These are phyloP conservation scores for Aspergillus nanangensis DNA, from an alignment of 495 filamentous ascomycete species.

Conservation along the genomic window DNA sequence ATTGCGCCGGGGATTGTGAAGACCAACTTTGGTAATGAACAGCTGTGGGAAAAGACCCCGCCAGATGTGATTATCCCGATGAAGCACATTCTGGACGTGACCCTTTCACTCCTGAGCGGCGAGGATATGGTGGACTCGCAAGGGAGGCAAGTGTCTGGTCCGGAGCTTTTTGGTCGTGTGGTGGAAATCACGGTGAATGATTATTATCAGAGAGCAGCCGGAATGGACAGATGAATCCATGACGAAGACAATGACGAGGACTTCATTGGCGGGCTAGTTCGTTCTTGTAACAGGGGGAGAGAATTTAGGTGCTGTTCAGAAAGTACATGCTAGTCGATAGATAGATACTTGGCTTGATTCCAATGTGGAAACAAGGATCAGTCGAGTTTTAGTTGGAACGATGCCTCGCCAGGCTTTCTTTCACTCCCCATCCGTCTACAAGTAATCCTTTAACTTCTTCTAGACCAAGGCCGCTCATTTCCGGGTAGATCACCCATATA, in stretches of 20 bases:
- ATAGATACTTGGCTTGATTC: no score
- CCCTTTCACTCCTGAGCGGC: constrained; percentile 13
- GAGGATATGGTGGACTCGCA: constrained; percentile 11
- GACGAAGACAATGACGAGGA: background rate
- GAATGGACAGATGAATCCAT: background rate
- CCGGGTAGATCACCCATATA: constrained; percentile 74
- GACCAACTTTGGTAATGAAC: constrained; percentile 14
- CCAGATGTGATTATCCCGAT: constrained; percentile 8
- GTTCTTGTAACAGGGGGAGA: background rate
- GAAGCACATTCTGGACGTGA: constrained; percentile 5
- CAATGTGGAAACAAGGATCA: no score
- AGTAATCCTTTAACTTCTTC: constrained; percentile 77
- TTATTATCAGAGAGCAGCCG: constrained; percentile 13
- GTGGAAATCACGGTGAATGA: constrained; percentile 19
- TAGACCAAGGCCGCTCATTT: constrained; percentile 74
- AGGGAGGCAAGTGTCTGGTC: constrained; percentile 2
- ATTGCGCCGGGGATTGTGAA: constrained; percentile 17
- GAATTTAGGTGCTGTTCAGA: no score
- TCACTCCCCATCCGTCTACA: constrained; percentile 70
- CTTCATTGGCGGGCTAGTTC: background rate
- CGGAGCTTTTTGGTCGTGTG: constrained; percentile 10
- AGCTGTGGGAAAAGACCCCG: constrained; percentile 12
- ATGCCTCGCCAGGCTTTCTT: constrained; percentile 23
- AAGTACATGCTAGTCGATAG: no score
- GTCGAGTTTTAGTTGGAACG: no score